phyloP scores from a whole-genome alignment of 192 early-diverging fungal species.

The Ambispora gerdemannii region DNA sequence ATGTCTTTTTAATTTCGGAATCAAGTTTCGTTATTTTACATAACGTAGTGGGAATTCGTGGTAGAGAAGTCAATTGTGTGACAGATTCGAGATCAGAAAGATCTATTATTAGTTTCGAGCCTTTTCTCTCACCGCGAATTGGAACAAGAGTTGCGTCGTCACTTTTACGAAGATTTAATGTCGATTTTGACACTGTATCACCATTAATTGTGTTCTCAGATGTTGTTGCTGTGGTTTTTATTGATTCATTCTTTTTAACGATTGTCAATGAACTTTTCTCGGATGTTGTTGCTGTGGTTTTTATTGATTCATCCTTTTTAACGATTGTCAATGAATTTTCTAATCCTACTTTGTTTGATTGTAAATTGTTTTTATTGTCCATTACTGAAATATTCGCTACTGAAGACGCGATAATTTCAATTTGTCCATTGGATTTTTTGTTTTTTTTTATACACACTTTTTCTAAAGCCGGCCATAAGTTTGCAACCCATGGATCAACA shows the following conservation, averaged over 20 bases:
- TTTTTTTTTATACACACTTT: conserved; percentile 36
- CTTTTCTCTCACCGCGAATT: neutral
- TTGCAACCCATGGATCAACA: conserved; percentile 90
- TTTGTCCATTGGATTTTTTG: neutral
- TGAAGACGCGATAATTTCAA: neutral
- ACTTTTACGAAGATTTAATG: neutral
- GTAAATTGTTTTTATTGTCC: neutral
- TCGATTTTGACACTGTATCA: no score
- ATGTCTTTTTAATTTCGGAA: neutral
- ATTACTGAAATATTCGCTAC: neutral
- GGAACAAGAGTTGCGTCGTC: neutral
- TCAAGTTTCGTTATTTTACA: conserved; percentile 41
- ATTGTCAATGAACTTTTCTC: no score
- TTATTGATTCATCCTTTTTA: neutral
- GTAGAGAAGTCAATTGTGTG: conserved; percentile 55
- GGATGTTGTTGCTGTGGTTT: neutral
- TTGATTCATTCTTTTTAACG: no score
- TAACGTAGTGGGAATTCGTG: conserved; percentile 48
- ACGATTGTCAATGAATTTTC: no score
- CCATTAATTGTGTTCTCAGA: neutral
- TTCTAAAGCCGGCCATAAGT: conserved; percentile 71
- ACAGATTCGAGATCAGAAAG: conserved; percentile 45
- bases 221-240: neutral
- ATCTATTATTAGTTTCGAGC: conserved; percentile 41
- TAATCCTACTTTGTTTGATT: neutral